These are phyloP conservation scores for Eucalyptus pauciflora DNA, from an alignment of 345 rosid genomes.

Conservation along the genomic window DNA sequence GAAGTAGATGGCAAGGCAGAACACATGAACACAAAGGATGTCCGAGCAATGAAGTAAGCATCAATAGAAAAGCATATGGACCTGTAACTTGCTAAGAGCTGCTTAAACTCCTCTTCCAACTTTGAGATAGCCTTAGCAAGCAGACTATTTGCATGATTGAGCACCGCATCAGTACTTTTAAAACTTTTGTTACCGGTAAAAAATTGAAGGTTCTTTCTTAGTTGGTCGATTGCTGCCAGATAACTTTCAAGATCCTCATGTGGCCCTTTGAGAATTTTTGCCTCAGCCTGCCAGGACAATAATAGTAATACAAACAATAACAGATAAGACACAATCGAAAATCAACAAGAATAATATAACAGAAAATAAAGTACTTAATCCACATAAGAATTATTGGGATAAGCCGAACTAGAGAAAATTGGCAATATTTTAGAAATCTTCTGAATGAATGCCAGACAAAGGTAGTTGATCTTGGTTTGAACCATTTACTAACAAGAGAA, in stretches of 20 bases:
- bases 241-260: slow-evolving; percentile 92
- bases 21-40: not conserved
- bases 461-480: not conserved
- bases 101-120: slow-evolving; percentile 92
- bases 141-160: slow-evolving; percentile 59
- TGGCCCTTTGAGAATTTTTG: slow-evolving; percentile 88
- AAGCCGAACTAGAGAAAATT: not conserved
- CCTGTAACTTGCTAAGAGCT: slow-evolving; percentile 76
- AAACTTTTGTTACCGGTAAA: slow-evolving; percentile 62
- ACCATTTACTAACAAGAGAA: not conserved
- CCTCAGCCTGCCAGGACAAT: slow-evolving; percentile 65
- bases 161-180: slow-evolving; percentile 61
- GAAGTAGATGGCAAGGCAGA: not conserved
- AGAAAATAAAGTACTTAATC: not conserved
- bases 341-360: not conserved
- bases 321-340: not conserved
- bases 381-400: not conserved
- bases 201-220: slow-evolving; percentile 60
- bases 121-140: slow-evolving; percentile 88
- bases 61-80: slow-evolving; percentile 6
- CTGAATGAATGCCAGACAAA: not conserved
- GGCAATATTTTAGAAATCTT: not conserved
- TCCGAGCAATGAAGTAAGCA: not conserved
- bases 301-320: not conserved
- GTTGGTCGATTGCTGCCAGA: slow-evolving; percentile 78